Base-by-base conservation (phyloP, 805 yeast species). In the Candida saitoana region DNA sequence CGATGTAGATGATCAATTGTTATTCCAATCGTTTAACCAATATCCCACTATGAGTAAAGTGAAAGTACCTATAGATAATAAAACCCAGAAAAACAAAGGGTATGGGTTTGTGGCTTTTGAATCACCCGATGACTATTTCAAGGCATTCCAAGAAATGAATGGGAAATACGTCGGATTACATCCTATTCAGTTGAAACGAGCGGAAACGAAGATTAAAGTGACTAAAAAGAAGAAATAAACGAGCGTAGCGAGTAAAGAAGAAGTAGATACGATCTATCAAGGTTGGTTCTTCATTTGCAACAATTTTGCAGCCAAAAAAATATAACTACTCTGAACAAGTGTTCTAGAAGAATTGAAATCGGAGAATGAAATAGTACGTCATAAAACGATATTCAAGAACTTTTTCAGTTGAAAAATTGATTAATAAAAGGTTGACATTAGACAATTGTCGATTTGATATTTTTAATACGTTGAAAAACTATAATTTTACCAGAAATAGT, bases 131-230 rank as follows among this genome's bases (percentile, higher is more conserved):
- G 91, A 85, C 54, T 85, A 82, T 51, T 65, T 85, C 41, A 62
- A 67, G 39, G 88, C 90, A 2, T 85, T 82, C 60, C 81, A 79
- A 55, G 87, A 82, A 51, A 75, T 84, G 80, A 82, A 85, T 55
- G 87, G 87, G 18, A 82, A 83, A 54, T 84, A 82, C 50, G 73
- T 86, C 37, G 95, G 93, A 1, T 76, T 71, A 50, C 82, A 82
- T 51, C 93, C 93, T 0, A 79, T 85, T 19, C 81, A 75, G 43
- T 61, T 85, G 56, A 80, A 82, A 56, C 67, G 80, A 45, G 90
- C 91, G 0, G 79, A 71, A 45, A 59, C 74, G 5, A 64, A 45
- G 29, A 43, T 54, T 15, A 54, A 51, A 42, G 43, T 53, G 2
- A 37, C 47, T 11, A 53, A 51, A 46, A 53, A 48, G 43, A 40